Conservation (phyloP, 345 rosid genomes). For the Eucalyptus cladocalyx region DNA sequence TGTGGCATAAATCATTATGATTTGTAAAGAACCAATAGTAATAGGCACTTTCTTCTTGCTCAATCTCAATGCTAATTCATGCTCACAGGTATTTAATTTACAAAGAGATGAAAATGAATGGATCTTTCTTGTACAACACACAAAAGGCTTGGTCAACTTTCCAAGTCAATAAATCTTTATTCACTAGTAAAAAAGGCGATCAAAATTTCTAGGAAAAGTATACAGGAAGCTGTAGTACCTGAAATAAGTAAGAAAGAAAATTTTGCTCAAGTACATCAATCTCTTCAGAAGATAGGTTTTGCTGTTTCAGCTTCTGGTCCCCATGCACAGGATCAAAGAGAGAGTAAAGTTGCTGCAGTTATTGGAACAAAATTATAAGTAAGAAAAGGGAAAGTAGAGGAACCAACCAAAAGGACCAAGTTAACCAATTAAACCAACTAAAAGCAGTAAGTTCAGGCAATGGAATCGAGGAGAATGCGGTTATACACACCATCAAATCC, state of each 20-base stretch:
- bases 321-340: constrained; percentile 85
- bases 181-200: not conserved
- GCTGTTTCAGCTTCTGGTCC: constrained; percentile 66
- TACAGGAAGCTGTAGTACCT: constrained; percentile 25
- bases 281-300: constrained; percentile 50
- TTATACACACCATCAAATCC: constrained; percentile 65
- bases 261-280: constrained; percentile 81
- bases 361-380: not conserved
- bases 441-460: not conserved
- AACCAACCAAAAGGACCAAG: not conserved
- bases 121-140: no score
- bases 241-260: constrained; percentile 72
- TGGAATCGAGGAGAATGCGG: not conserved
- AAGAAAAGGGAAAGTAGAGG: not conserved
- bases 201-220: not conserved
- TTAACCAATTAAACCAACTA: not conserved
- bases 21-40: not conserved
- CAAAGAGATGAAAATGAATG: not conserved
- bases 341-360: constrained; percentile 78
- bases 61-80: not conserved
- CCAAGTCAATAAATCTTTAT: not conserved
- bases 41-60: not conserved
- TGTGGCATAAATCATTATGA: not conserved
- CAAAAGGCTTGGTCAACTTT: not conserved
- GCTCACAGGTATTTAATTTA: not conserved